These are phyloP conservation scores for Arxiozyma telluris DNA, from an alignment of 1,139 yeast species.

Conservation along the genomic window DNA sequence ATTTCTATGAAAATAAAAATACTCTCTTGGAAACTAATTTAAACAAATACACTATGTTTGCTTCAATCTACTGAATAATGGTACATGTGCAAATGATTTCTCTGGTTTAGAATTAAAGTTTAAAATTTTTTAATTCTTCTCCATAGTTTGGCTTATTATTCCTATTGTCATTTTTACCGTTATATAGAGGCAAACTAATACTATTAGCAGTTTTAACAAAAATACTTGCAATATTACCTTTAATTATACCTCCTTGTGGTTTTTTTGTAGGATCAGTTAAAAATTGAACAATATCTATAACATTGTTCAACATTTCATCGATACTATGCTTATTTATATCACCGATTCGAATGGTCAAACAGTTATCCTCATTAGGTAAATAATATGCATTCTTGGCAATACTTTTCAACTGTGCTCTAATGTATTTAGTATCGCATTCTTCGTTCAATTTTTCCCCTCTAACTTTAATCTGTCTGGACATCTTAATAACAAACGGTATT, in stretches of 20 bases:
- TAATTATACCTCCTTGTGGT: slow-evolving; percentile 54
- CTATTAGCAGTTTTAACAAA: slow-evolving; percentile 58
- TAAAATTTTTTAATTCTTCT: slow-evolving; percentile 4
- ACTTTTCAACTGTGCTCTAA: slow-evolving; percentile 50
- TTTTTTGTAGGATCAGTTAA: slow-evolving; percentile 39
- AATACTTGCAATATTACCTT: slow-evolving; percentile 40
- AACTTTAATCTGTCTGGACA: slow-evolving; percentile 46
- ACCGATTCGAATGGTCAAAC: slow-evolving; percentile 41
- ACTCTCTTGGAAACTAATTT: background rate
- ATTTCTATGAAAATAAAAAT: background rate
- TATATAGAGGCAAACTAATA: slow-evolving; percentile 43
- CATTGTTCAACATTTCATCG: slow-evolving; percentile 42
- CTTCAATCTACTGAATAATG: background rate
- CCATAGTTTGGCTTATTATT: slow-evolving; percentile 1
- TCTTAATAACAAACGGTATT: slow-evolving; percentile 56
- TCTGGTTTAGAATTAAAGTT: background rate
- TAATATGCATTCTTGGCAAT: slow-evolving; percentile 53
- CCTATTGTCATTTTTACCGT: background rate
- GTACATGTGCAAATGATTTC: background rate
- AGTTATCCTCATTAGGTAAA: slow-evolving; percentile 48
- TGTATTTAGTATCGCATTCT: slow-evolving; percentile 45
- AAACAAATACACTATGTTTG: no score
- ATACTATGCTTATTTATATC: slow-evolving; percentile 36
- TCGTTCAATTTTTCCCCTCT: slow-evolving; percentile 21
- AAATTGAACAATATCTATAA: slow-evolving; percentile 47